Conservation (phyloP, 1,139 yeast genomes). For the Protomyces inouyei region DNA sequence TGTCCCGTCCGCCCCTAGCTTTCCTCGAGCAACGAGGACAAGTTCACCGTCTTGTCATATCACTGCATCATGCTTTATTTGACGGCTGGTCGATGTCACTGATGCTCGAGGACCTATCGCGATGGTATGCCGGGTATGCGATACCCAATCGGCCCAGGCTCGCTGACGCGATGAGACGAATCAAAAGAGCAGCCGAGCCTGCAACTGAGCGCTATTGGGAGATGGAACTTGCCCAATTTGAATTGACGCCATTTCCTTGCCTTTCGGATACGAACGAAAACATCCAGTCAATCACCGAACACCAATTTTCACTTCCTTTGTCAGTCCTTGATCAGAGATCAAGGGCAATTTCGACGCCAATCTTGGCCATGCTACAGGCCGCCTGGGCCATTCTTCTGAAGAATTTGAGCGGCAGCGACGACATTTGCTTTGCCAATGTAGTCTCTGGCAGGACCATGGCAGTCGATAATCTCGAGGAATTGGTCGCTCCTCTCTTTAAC, state of each 20-base stretch:
- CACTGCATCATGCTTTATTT: constrained; percentile 33
- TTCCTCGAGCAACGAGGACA: constrained; percentile 3
- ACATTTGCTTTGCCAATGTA: constrained; percentile 32
- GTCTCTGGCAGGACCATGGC: constrained; percentile 29
- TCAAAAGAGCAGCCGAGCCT: not conserved
- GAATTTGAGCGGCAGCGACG: constrained; percentile 26
- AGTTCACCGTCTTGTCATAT: constrained; percentile 18
- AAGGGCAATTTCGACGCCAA: not conserved
- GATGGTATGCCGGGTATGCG: not conserved
- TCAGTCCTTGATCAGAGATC: not conserved
- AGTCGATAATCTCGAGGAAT: constrained; percentile 26
- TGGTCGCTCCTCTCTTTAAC: constrained; percentile 32
- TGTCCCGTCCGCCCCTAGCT: not conserved
- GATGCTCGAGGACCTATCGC: constrained; percentile 28
- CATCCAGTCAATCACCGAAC: not conserved
- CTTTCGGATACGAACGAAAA: not conserved
- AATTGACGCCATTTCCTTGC: constrained; percentile 2
- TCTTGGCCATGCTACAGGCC: constrained; percentile 8
- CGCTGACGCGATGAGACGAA: not conserved
- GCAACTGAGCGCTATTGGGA: not conserved
- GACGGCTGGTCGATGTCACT: constrained; percentile 32
- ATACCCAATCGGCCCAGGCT: constrained; percentile 19
- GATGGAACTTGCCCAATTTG: not conserved
- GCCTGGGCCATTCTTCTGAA: constrained; percentile 8
- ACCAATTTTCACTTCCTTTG: not conserved